These are phyloP conservation scores for Aphelidium insulamus DNA, from an alignment of 371 early-diverging fungal species.

Conservation along the genomic window DNA sequence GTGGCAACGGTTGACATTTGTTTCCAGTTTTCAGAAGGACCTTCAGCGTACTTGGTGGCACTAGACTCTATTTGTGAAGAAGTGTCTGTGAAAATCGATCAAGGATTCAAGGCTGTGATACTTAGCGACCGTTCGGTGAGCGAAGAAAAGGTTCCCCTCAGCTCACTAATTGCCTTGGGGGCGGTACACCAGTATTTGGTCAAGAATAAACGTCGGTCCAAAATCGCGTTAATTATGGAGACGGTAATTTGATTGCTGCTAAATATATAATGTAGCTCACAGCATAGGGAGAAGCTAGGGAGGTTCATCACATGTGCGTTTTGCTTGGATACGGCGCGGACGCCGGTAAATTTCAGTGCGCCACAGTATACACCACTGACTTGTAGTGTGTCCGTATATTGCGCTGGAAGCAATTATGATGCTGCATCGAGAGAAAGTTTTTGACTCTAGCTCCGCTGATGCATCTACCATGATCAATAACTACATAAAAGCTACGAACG, in stretches of 20 bases:
- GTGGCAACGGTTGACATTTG: slow-evolving; percentile 71
- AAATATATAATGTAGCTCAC: too few relatives aligned
- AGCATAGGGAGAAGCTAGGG: slow-evolving; percentile 87
- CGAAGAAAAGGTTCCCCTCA: slow-evolving; percentile 56
- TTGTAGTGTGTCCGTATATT: slow-evolving; percentile 64
- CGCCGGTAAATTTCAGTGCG: slow-evolving; percentile 22
- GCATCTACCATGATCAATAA: slow-evolving; percentile 39
- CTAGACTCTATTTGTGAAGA: slow-evolving; percentile 67
- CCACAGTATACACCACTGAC: neutral
- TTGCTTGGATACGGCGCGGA: slow-evolving; percentile 93
- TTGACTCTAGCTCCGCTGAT: slow-evolving; percentile 16
- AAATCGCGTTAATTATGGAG: slow-evolving; percentile 70
- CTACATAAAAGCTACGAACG: slow-evolving; percentile 63
- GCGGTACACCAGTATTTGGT: slow-evolving; percentile 87
- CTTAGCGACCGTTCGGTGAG: slow-evolving; percentile 51
- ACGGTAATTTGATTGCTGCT: too few relatives aligned
- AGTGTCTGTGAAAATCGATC: slow-evolving; percentile 44
- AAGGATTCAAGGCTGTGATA: slow-evolving; percentile 53
- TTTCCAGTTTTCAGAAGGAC: slow-evolving; percentile 45
- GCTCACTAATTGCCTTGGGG: slow-evolving; percentile 70
- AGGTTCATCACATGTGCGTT: slow-evolving; percentile 89
- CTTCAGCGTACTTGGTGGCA: slow-evolving; percentile 42
- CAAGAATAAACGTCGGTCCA: slow-evolving; percentile 59
- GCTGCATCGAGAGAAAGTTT: slow-evolving; percentile 55
- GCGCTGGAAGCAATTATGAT: slow-evolving; percentile 69